Conservation (phyloP, 2,329 filamentous ascomycete genomes). For the Penicillium sp. region DNA sequence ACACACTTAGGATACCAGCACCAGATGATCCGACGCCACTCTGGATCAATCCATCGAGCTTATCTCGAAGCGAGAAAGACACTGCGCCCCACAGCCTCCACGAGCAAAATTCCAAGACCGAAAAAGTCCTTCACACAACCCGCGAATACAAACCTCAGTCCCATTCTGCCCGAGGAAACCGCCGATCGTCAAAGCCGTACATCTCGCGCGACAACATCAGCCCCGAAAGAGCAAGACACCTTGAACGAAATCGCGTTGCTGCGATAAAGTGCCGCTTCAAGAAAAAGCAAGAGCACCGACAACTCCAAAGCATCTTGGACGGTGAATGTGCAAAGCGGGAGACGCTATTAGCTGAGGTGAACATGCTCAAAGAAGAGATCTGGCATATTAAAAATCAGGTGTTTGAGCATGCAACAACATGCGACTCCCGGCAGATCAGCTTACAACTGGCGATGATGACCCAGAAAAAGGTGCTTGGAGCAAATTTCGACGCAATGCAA, state of each 20-base stretch:
- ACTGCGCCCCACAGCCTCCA: too few relatives aligned
- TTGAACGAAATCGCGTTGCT: slow-evolving; percentile 11
- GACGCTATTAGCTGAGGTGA: not conserved
- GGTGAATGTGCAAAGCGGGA: not conserved
- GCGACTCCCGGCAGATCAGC: slow-evolving; percentile 4
- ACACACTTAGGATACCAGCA: too few relatives aligned
- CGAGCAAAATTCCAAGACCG: too few relatives aligned
- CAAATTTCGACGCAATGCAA: not conserved
- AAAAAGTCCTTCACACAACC: not conserved
- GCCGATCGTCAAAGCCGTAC: not conserved
- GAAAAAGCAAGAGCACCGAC: slow-evolving; percentile 3
- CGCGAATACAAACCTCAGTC: not conserved
- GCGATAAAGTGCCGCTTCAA: slow-evolving; percentile 7
- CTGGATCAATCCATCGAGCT: too few relatives aligned
- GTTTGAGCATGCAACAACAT: slow-evolving; percentile 6
- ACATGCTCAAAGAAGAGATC: not conserved
- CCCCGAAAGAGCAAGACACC: slow-evolving; percentile 2
- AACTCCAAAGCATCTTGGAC: not conserved
- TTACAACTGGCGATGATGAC: slow-evolving; percentile 1
- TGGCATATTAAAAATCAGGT: slow-evolving; percentile 7
- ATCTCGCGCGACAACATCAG: not conserved
- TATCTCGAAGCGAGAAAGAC: too few relatives aligned
- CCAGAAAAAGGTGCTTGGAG: not conserved
- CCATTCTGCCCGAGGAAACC: too few relatives aligned
- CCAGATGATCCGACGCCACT: too few relatives aligned